A percentile compares a stretch with the other conserved stretches of the same genome.
These are phyloP conservation scores for Litsea cubeba DNA, from an alignment of 164 flowering plant genomes.

Conservation along the genomic window DNA sequence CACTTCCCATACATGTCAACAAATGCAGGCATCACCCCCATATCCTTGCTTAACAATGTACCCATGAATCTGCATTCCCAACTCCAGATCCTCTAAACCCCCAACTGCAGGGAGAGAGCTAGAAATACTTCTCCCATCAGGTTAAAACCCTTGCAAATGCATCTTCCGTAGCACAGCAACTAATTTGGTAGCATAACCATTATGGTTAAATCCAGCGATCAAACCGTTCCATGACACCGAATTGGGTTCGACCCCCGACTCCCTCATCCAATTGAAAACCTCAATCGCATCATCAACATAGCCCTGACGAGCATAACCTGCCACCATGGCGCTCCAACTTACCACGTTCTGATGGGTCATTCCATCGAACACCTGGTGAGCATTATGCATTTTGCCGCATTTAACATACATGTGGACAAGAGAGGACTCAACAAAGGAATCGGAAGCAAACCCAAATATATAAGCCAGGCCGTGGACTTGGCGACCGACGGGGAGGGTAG, in stretches of 20 bases:
- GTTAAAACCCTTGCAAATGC: slow-evolving; percentile 47
- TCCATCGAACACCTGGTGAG: slow-evolving; percentile 46
- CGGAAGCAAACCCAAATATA: slow-evolving; percentile 40
- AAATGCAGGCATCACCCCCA: slow-evolving; percentile 45
- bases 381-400: slow-evolving; percentile 32
- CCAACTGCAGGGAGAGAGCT: slow-evolving; percentile 64
- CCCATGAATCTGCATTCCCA: slow-evolving; percentile 61
- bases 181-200: slow-evolving; percentile 39
- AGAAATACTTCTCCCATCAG: slow-evolving; percentile 51
- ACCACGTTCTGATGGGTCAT: slow-evolving; percentile 52
- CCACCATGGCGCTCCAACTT: slow-evolving; percentile 54
- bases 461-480: slow-evolving; percentile 41
- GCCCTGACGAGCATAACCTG: slow-evolving; percentile 59
- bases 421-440: slow-evolving; percentile 53
- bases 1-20: slow-evolving; percentile 81
- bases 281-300: slow-evolving; percentile 32
- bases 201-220: slow-evolving; percentile 58
- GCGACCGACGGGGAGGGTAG: slow-evolving; percentile 24
- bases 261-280: slow-evolving; percentile 39
- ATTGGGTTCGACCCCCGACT: slow-evolving; percentile 53
- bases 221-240: slow-evolving; percentile 71
- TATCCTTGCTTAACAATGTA: slow-evolving; percentile 53
- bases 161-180: slow-evolving; percentile 38
- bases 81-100: slow-evolving; percentile 37
- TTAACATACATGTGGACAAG: slow-evolving; percentile 55